Evolutionary conservation across 495 filamentous ascomycete species (phyloP).

Genomic region (Parachaetomium inaequale): DNA sequence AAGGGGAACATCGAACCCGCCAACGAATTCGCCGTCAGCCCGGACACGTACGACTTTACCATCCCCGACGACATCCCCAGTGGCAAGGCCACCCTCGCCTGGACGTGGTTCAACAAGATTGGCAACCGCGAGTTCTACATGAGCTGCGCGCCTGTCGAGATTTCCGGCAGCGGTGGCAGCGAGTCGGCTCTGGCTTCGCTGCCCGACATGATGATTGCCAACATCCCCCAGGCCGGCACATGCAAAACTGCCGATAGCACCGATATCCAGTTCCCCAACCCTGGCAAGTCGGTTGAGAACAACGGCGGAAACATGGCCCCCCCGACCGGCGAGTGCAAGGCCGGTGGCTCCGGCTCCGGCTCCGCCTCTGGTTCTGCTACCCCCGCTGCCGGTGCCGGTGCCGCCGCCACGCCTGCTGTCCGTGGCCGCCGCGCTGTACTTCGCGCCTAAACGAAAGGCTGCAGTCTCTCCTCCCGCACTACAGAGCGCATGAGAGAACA

Average conservation of each 20-base stretch:
- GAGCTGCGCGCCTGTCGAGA: constrained; percentile 77
- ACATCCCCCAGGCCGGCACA: constrained; percentile 51
- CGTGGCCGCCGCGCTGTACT: constrained; percentile 11
- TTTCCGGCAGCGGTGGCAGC: constrained; percentile 52
- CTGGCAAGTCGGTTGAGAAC: constrained; percentile 51
- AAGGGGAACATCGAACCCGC: constrained; percentile 39
- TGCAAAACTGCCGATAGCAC: constrained; percentile 49
- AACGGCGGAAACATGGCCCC: constrained; percentile 32
- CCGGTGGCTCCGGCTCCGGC: not conserved
- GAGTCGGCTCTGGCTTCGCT: constrained; percentile 53
- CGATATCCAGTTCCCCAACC: constrained; percentile 53
- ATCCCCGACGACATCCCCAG: constrained; percentile 55
- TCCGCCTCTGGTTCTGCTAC: not conserved
- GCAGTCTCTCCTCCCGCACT: not conserved
- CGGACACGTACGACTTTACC: constrained; percentile 50
- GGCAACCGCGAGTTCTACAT: constrained; percentile 94
- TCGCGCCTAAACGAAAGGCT: constrained; percentile 8
- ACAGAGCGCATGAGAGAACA: not conserved
- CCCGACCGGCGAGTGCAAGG: constrained; percentile 23
- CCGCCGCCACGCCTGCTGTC: constrained; percentile 7
- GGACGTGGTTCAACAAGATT: constrained; percentile 88
- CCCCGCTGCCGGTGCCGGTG: constrained; percentile 8
- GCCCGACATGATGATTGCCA: constrained; percentile 78
- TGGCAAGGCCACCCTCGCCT: constrained; percentile 68
- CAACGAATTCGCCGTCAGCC: constrained; percentile 25